Percentiles rank a stretch among this genome's conserved stretches.
Evolutionary conservation across 345 rosid species (phyloP).

Genomic region (Eucalyptus dawsonii): DNA sequence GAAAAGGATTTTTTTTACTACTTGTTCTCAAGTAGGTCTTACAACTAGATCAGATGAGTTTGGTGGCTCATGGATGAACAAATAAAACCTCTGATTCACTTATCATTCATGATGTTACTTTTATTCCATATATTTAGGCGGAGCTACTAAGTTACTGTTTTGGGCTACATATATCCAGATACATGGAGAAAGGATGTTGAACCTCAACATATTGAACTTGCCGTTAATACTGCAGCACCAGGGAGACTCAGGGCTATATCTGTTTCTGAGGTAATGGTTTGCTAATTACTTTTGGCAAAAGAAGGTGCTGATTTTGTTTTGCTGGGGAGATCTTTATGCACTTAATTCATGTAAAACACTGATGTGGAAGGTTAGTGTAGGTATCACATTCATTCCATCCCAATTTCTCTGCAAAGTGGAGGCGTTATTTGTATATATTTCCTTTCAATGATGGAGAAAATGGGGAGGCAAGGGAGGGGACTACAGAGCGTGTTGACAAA

Average conservation of each 20-base stretch:
- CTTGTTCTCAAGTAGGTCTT: neutral
- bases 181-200: slow-evolving; percentile 82
- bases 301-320: neutral
- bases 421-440: slow-evolving; percentile 79
- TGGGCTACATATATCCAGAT: slow-evolving; percentile 25
- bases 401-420: slow-evolving; percentile 95
- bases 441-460: slow-evolving; percentile 51
- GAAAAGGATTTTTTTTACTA: neutral
- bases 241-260: slow-evolving; percentile 62
- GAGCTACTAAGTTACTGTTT: neutral
- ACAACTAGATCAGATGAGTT: neutral
- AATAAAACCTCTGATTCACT: neutral
- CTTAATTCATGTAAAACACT: neutral
- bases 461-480: slow-evolving; percentile 12
- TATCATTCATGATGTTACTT: neutral
- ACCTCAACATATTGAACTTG: slow-evolving; percentile 44
- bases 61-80: neutral
- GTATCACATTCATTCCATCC: slow-evolving; percentile 87
- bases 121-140: neutral
- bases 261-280: slow-evolving; percentile 46
- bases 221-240: slow-evolving; percentile 49
- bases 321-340: neutral
- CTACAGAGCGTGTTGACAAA: slow-evolving; percentile 6
- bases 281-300: neutral
- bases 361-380: slow-evolving; percentile 8